These are phyloP conservation scores for Penstemon eatonii DNA, from an alignment of 257 asterid species.

Conservation along the genomic window DNA sequence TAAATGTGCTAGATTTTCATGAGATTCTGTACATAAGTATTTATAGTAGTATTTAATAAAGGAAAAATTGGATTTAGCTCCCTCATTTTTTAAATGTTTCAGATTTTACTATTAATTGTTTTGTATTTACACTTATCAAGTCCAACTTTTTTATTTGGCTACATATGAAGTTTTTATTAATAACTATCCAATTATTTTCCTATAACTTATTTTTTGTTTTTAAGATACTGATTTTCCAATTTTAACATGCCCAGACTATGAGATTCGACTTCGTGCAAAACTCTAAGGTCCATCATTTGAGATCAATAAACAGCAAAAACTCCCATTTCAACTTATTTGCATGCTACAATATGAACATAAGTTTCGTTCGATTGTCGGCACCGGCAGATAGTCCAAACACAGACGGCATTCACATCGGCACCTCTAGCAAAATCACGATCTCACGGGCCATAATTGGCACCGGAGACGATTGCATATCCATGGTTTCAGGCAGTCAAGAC, in stretches of 20 bases:
- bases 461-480: conserved; percentile 69
- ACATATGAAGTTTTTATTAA: too few relatives aligned
- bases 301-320: conserved; percentile 71
- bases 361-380: conserved; percentile 41
- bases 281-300: conserved; percentile 43
- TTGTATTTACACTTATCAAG: too few relatives aligned
- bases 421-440: conserved; percentile 43
- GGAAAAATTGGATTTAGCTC: too few relatives aligned
- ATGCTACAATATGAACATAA: conserved; percentile 45
- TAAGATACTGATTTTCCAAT: neutral
- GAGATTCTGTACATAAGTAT: too few relatives aligned
- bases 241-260: conserved; percentile 40
- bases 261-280: conserved; percentile 62
- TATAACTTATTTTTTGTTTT: too few relatives aligned
- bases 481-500: conserved; percentile 58
- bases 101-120: too few relatives aligned
- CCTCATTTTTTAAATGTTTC: too few relatives aligned
- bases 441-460: conserved; percentile 44
- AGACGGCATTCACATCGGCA: conserved; percentile 66
- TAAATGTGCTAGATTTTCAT: too few relatives aligned
- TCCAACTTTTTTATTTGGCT: too few relatives aligned
- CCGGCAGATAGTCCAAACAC: conserved; percentile 73
- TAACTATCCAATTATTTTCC: too few relatives aligned
- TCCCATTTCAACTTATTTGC: conserved; percentile 62
- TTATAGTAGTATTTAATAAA: too few relatives aligned